phyloP scores from a whole-genome alignment of 106 monocot species.

The Dendrobium officinale region DNA sequence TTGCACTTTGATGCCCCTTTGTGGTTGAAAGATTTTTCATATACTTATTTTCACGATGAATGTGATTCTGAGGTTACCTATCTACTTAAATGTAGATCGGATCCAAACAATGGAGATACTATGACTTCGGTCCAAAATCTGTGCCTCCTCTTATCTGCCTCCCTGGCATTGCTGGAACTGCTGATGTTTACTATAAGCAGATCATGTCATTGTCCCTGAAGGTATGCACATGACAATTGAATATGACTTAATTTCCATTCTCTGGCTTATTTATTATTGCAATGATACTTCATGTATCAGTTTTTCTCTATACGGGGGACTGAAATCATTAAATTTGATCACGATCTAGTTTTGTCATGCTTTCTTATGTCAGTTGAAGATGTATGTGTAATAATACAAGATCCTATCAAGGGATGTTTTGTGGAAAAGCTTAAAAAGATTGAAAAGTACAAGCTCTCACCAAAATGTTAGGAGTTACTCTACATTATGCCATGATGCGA shows the following conservation, averaged over 20 bases:
- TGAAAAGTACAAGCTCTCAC: too few species aligned
- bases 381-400: too few species aligned
- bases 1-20: not conserved
- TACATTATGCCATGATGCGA: not conserved
- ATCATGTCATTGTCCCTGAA: slow-evolving; percentile 80
- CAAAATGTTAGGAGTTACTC: not conserved
- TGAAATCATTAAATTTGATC: not conserved
- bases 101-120: slow-evolving; percentile 83
- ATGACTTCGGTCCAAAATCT: slow-evolving; percentile 91
- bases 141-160: slow-evolving; percentile 86
- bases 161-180: slow-evolving; percentile 92
- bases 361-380: too few species aligned
- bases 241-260: not conserved
- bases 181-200: slow-evolving; percentile 99
- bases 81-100: slow-evolving; percentile 52
- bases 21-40: not conserved
- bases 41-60: not conserved
- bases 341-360: too few species aligned
- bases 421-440: too few species aligned
- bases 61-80: not conserved
- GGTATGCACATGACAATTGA: slow-evolving; percentile 25
- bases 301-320: not conserved
- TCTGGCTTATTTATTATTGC: not conserved
- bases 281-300: not conserved
- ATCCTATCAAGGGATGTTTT: too few species aligned